Base-by-base conservation (phyloP, 768 basidiomycete species). In the Boletus tomentosulus region DNA sequence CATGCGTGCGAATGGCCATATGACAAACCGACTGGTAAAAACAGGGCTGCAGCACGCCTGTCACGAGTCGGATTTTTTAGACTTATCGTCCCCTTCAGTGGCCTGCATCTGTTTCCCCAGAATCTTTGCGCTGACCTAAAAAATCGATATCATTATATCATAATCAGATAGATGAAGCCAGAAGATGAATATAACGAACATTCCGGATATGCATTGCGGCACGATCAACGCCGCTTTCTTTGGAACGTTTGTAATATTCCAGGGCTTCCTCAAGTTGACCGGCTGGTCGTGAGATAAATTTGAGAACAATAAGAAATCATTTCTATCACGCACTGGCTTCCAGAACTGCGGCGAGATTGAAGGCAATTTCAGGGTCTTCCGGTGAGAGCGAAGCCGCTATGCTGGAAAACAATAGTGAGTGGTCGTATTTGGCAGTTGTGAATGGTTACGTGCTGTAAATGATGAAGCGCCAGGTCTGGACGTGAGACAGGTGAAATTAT, bases 351-450 rank as follows among this genome's bases (percentile, higher is more conserved):
- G 88, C 92, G 54, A 92, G 81, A 74, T 94, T 94, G 78, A 92
- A 94, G 15, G 89, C 85, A 64, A 93, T 91, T 69, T 94, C 92
- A 68, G 88, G 85, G 76, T 94, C 92, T 69, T 91, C 87, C 44
- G 92, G 92, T 55, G 86, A 80, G 61, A 94, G 79, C n/a, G 85
- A 83, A 42, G 84, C 78, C 46, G 92, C 92, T 67, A 88, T 84
- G 61, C 92, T 94, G 71, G 55, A 66, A 65, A 57, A 63, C 66
- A 65, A 68, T 66, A 64, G 55, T 71, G 52, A 71, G 65, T 58
- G 57, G 48, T 59, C 63, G 42, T 60, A 69, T 65, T 63, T 61
- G 65, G 65, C 60, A 62, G 54, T 56, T 46, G 56, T 64, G 60
- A 58, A 55, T 57, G 54, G 62, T 57, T 58, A 74, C 78, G 59